These are phyloP conservation scores for Penicillium crustosum DNA, from an alignment of 2,329 filamentous ascomycete genomes.

Conservation along the genomic window DNA sequence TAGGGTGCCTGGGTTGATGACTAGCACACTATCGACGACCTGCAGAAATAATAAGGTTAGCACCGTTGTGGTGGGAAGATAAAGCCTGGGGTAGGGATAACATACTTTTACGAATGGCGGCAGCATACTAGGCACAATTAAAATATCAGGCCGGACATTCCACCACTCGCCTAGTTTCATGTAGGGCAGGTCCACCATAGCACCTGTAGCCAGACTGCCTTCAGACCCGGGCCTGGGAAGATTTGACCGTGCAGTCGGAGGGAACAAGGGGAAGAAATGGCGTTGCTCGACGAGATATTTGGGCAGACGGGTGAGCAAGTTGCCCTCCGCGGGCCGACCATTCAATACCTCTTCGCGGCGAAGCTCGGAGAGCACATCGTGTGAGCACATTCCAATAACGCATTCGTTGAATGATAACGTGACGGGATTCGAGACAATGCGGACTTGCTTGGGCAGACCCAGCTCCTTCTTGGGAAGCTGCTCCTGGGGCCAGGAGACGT, in stretches of 20 bases:
- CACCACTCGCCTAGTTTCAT: conserved; percentile 89
- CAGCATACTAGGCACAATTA: conserved; percentile 78
- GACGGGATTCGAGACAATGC: conserved; percentile 86
- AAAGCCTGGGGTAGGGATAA: not conserved
- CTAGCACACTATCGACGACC: conserved; percentile 86
- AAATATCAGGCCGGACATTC: conserved; percentile 77
- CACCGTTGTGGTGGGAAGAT: not conserved
- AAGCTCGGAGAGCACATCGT: conserved; percentile 82
- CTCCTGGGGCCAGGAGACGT: conserved; percentile 84
- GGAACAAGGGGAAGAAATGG: conserved; percentile 88
- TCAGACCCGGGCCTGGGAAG: conserved; percentile 65
- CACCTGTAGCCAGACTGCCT: conserved; percentile 65
- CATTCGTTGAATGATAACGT: conserved; percentile 85
- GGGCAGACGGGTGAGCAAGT: conserved; percentile 69
- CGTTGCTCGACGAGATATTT: conserved; percentile 83
- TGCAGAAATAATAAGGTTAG: conserved; percentile 39
- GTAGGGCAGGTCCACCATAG: conserved; percentile 79
- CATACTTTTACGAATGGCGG: conserved; percentile 84
- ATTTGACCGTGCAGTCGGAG: conserved; percentile 68
- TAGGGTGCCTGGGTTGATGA: conserved; percentile 85
- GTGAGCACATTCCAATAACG: conserved; percentile 74
- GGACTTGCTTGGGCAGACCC: conserved; percentile 72
- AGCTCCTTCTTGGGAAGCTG: conserved; percentile 69
- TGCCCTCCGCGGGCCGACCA: conserved; percentile 56
- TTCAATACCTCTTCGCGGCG: conserved; percentile 69